Conservation (phyloP, 306 rosid genomes). For the Neltuma alba region DNA sequence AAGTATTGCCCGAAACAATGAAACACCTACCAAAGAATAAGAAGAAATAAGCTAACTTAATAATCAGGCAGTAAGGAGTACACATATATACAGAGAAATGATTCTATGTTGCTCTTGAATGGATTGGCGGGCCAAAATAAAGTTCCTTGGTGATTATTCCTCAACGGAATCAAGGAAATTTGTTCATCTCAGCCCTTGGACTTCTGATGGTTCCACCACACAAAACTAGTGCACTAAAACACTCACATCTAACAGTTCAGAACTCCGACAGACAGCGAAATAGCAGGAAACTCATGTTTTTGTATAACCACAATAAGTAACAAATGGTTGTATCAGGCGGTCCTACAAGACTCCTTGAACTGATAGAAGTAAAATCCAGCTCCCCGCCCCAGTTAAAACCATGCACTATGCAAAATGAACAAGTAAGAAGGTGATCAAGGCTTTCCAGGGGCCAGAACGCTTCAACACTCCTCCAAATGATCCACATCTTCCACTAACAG, state of each 20-base stretch:
- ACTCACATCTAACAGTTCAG: background rate
- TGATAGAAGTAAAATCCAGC: no score
- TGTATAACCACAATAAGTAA: background rate
- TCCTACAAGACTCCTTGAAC: no score
- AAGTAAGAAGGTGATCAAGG: no score
- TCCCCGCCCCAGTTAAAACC: no score
- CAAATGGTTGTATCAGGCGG: background rate
- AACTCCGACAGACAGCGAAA: background rate
- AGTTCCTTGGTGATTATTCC: background rate
- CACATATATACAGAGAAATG: background rate
- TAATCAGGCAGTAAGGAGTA: conserved; percentile 8
- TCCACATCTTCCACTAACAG: no score
- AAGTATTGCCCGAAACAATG: conserved; percentile 81
- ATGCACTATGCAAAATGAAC: no score
- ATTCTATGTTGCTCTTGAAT: background rate
- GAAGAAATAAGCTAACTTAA: conserved; percentile 15
- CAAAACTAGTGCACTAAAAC: background rate
- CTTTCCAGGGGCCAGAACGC: no score
- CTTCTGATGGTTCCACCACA: background rate
- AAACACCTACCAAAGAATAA: conserved; percentile 57
- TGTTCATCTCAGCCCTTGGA: background rate
- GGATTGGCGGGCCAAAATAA: background rate
- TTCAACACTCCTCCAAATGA: no score
- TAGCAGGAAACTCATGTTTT: background rate
- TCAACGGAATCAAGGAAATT: background rate